phyloP scores from a whole-genome alignment of 108 stramenopile genomes.

The Skeletonema marinoi region DNA sequence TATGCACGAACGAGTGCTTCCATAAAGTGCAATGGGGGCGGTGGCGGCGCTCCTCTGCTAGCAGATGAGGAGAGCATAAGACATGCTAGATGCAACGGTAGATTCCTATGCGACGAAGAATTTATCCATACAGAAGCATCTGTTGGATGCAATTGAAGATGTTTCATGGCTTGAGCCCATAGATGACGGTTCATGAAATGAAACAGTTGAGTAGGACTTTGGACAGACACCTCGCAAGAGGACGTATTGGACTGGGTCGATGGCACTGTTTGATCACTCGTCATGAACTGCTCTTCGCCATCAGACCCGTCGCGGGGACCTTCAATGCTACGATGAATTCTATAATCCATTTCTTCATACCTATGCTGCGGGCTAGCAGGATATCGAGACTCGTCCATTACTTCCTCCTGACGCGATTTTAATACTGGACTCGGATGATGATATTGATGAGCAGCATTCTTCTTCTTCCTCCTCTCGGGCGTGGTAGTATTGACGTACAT shows the following conservation, averaged over 20 bases:
- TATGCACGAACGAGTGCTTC: slow-evolving; percentile 11
- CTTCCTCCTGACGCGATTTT: background rate
- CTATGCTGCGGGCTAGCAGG: background rate
- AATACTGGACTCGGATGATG: background rate
- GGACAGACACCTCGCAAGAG: background rate
- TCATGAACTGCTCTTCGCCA: background rate
- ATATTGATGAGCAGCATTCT: background rate
- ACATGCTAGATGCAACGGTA: slow-evolving; percentile 26
- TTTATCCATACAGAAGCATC: slow-evolving; percentile 17
- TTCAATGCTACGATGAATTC: background rate
- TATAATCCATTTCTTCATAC: background rate
- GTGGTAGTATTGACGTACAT: background rate
- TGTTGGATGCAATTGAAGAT: background rate
- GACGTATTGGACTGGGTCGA: background rate
- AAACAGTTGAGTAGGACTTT: slow-evolving; percentile 17
- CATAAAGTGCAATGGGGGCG: slow-evolving; percentile 17
- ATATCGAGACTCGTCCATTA: background rate
- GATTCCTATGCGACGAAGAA: slow-evolving; percentile 12
- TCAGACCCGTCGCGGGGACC: background rate
- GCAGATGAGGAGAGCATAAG: background rate
- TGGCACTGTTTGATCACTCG: background rate
- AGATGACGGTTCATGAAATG: slow-evolving; percentile 18
- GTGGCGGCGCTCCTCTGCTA: slow-evolving; percentile 3
- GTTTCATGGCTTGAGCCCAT: slow-evolving; percentile 10
- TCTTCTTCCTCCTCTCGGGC: background rate